Base-by-base conservation (phyloP, 768 basidiomycete genomes). In the Suillus ampliporus region DNA sequence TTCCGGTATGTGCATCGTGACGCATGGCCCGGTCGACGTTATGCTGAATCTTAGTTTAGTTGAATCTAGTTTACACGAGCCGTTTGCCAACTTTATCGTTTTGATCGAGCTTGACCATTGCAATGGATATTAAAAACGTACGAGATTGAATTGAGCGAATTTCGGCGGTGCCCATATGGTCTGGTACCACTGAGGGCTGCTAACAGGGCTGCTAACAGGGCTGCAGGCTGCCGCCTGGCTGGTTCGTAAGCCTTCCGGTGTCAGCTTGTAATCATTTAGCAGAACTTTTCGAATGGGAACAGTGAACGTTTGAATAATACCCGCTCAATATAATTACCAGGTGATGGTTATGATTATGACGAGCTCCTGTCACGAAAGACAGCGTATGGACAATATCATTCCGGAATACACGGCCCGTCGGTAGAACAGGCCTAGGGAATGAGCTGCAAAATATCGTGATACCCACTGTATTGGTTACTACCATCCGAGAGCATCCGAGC, bases 401-500 rank as follows among this genome's bases (percentile, higher is more conserved):
- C 54, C 54, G 50, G 50, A 51, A n/a, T 19, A 34, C 19, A 51
- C 50, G 54, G 54, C 17, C 54, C 54, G 53, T 28, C 54, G 54
- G 54, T 23, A 56, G 40, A 28, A 40, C 10, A 11, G n/a, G n/a
- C n/a, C n/a, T n/a, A n/a, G 31, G 28, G 19, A 51, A 34, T 13
- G 41, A 43, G 46, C 21, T 46, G 21, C 34, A 47, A 47, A 23
- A 15, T 37, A 15, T 26, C 11, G 37, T 7, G 37, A 23, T 21
- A 5, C 35, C 53, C 35, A 46, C 37, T 54, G 53, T 37, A 17
- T 26, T 31, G 34, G 52, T 9, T 50, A 19, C 17, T 50, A 28
- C 48, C 4, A 31, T 31, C 6, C 47, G 14, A 48, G 23, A 14
- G 2, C 5, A 11, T 19, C n/a, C 21, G 5, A 38, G 38, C 13